Conservation (phyloP, 768 basidiomycete genomes). For the Boletus subcaerulescens region DNA sequence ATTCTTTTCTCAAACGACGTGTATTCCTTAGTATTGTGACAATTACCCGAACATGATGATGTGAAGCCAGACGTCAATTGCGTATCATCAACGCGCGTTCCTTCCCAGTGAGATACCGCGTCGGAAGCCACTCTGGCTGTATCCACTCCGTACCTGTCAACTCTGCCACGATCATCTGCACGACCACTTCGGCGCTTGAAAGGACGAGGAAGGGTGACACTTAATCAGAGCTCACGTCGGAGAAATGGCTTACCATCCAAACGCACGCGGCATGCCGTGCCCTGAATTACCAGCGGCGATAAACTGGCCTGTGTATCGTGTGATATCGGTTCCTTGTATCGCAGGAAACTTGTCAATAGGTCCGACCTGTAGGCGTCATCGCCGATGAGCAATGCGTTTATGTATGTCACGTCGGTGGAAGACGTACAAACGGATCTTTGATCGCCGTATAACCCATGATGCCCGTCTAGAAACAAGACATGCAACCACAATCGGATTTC, state of each 20-base stretch:
- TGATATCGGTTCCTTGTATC: conserved; percentile 12
- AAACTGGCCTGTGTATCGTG: conserved; percentile 54
- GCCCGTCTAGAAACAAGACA: conserved; percentile 52
- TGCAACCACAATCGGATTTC: neutral
- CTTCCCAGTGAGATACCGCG: conserved; percentile 45
- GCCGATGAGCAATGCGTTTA: neutral
- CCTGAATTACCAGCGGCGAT: conserved; percentile 72
- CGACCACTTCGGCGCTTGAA: conserved; percentile 58
- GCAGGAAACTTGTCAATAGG: conserved; percentile 42
- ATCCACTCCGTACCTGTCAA: conserved; percentile 44
- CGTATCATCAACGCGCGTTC: neutral
- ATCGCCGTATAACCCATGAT: conserved; percentile 74
- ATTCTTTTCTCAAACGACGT: no score
- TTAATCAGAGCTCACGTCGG: no score
- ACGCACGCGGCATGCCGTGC: conserved; percentile 80
- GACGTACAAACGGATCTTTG: conserved; percentile 63
- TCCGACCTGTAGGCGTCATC: conserved; percentile 47
- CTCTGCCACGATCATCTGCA: conserved; percentile 54
- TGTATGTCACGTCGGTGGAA: no score
- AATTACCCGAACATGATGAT: no score
- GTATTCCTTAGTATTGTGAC: no score
- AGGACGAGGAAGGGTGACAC: neutral
- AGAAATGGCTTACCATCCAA: conserved; percentile 45
- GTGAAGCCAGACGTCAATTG: neutral
- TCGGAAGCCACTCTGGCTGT: conserved; percentile 62